phyloP scores from a whole-genome alignment of 768 basidiomycete genomes.

The Pisolithus microcarpus region DNA sequence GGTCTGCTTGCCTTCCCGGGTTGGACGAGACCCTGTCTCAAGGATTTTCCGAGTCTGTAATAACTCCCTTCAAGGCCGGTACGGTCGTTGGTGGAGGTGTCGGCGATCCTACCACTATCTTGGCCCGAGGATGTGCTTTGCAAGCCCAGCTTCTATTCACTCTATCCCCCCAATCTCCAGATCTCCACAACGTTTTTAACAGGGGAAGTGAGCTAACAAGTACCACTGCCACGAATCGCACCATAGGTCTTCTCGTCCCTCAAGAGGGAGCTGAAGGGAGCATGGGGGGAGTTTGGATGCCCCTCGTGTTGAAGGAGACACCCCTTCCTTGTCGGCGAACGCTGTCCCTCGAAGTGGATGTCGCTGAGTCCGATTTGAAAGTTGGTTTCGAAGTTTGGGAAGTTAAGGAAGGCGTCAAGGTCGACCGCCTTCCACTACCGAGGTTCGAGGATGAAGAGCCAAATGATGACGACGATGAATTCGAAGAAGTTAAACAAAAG shows the following conservation, averaged over 20 bases:
- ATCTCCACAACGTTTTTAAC: slow-evolving; percentile 45
- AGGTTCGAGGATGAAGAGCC: slow-evolving; percentile 40
- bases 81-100: slow-evolving; percentile 65
- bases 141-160: slow-evolving; percentile 59
- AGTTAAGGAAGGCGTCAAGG: slow-evolving; percentile 56
- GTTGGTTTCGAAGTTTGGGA: slow-evolving; percentile 76
- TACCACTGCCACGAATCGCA: slow-evolving; percentile 51
- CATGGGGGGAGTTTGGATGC: slow-evolving; percentile 59
- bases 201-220: slow-evolving; percentile 34
- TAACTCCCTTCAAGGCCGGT: slow-evolving; percentile 59
- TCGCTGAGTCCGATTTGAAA: slow-evolving; percentile 29
- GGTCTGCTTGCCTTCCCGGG: slow-evolving; percentile 67
- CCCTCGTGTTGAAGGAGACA: slow-evolving; percentile 63
- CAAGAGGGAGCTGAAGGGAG: slow-evolving; percentile 29
- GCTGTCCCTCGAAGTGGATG: slow-evolving; percentile 50
- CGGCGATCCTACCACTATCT: slow-evolving; percentile 71
- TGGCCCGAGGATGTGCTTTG: slow-evolving; percentile 69
- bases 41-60: slow-evolving; percentile 54
- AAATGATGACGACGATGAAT: slow-evolving; percentile 50
- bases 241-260: slow-evolving; percentile 64
- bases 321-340: slow-evolving; percentile 60
- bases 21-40: slow-evolving; percentile 51
- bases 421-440: slow-evolving; percentile 49
- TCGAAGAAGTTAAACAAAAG: slow-evolving; percentile 59
- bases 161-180: slow-evolving; percentile 41